These are phyloP conservation scores for Plantago major DNA, from an alignment of 257 asterid genomes.

Conservation along the genomic window DNA sequence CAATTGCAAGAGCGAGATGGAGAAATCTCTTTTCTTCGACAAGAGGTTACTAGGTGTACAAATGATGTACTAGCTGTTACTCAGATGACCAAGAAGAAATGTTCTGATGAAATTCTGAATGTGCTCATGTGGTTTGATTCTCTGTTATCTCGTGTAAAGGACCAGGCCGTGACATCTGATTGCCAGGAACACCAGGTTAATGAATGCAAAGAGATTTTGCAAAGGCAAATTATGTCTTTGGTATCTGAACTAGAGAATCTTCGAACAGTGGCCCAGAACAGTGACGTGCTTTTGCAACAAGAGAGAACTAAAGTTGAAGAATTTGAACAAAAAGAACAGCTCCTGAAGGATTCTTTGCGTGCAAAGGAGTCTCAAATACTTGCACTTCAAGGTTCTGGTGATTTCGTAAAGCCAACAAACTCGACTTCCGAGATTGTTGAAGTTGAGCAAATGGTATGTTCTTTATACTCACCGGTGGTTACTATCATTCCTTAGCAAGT, in stretches of 20 bases:
- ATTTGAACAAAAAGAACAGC: slow-evolving; percentile 50
- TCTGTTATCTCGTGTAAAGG: slow-evolving; percentile 47
- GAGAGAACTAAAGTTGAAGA: slow-evolving; percentile 76
- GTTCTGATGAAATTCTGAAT: slow-evolving; percentile 63
- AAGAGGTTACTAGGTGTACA: slow-evolving; percentile 96
- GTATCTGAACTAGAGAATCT: slow-evolving; percentile 82
- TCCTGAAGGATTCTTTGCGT: slow-evolving; percentile 57
- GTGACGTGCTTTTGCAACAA: slow-evolving; percentile 53
- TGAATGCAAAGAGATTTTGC: slow-evolving; percentile 51
- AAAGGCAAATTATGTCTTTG: slow-evolving; percentile 56
- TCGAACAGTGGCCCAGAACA: slow-evolving; percentile 48
- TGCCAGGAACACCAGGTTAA: slow-evolving; percentile 33
- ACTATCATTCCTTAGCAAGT: too few species aligned
- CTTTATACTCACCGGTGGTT: slow-evolving; percentile 20
- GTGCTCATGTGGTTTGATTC: slow-evolving; percentile 65
- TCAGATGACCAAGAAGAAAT: slow-evolving; percentile 58
- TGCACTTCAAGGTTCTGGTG: slow-evolving; percentile 57
- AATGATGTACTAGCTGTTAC: slow-evolving; percentile 71
- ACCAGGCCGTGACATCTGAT: slow-evolving; percentile 37
- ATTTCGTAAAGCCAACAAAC: slow-evolving; percentile 44
- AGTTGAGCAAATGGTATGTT: slow-evolving; percentile 76
- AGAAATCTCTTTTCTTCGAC: slow-evolving; percentile 94
- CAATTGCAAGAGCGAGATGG: slow-evolving; percentile 85
- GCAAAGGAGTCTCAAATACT: slow-evolving; percentile 70
- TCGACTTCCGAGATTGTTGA: slow-evolving; percentile 78